These are phyloP conservation scores for Venturia nashicola DNA, from an alignment of 2,329 filamentous ascomycete genomes.

Conservation along the genomic window DNA sequence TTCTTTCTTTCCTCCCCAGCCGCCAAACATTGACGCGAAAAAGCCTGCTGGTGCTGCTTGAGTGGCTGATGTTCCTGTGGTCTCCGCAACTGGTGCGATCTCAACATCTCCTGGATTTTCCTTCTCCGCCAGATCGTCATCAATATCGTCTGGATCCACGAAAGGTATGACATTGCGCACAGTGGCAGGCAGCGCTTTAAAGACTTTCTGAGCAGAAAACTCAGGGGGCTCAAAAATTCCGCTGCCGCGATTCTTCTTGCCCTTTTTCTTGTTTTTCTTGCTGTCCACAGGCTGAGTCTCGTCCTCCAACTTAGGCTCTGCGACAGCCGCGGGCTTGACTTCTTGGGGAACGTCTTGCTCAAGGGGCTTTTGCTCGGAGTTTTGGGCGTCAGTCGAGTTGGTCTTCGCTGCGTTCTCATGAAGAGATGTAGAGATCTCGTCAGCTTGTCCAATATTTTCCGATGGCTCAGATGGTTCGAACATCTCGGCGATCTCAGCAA, in stretches of 20 bases:
- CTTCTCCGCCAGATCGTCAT: background rate
- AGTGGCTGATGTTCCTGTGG: background rate
- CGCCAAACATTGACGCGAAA: background rate
- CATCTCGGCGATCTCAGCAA: background rate
- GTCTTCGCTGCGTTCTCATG: background rate
- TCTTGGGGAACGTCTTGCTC: background rate
- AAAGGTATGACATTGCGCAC: background rate
- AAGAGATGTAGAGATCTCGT: background rate
- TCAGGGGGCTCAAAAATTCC: background rate
- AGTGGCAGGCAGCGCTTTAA: background rate
- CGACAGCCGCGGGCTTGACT: background rate
- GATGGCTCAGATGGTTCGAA: background rate
- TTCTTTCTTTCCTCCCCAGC: conserved; percentile 19
- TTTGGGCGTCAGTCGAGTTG: background rate
- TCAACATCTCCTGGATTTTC: background rate
- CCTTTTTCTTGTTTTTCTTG: conserved; percentile 21
- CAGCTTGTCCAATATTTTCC: background rate
- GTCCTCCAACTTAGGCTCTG: background rate
- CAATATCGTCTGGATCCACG: background rate
- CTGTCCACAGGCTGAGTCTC: background rate
- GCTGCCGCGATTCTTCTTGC: conserved; percentile 11
- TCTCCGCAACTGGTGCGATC: background rate
- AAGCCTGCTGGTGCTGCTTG: background rate
- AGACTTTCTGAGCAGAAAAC: background rate
- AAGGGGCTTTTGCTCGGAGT: background rate